Percentiles rank a stretch among this genome's conserved stretches.
phyloP scores from a whole-genome alignment of 2,329 filamentous ascomycete genomes.

The Botrytis galanthina region DNA sequence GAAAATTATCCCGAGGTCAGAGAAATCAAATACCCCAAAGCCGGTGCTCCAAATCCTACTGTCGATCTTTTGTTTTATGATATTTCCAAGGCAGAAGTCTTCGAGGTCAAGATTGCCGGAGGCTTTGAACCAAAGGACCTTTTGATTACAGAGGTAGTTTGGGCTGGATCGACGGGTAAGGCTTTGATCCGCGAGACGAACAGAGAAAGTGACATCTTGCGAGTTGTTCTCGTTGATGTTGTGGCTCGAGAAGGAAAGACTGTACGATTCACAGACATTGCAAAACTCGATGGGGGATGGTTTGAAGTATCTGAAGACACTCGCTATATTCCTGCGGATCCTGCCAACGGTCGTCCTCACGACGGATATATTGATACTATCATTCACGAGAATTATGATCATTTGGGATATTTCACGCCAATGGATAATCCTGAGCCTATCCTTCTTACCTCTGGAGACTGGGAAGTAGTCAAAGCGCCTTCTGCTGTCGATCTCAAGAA shows the following conservation, averaged over 20 bases:
- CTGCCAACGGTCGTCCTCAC: conserved; percentile 67
- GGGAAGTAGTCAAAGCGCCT: conserved; percentile 87
- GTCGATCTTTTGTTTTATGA: conserved; percentile 91
- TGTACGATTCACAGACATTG: conserved; percentile 75
- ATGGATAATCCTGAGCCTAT: conserved; percentile 78
- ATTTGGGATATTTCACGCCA: conserved; percentile 90
- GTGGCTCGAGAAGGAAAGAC: conserved; percentile 69
- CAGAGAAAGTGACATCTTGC: conserved; percentile 86
- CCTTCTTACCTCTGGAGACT: conserved; percentile 82
- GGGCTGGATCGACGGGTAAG: conserved; percentile 72
- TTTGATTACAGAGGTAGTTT: conserved; percentile 89
- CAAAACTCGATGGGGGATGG: conserved; percentile 91
- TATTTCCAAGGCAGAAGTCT: conserved; percentile 70
- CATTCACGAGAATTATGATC: conserved; percentile 82
- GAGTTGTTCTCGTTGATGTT: conserved; percentile 83
- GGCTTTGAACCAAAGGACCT: conserved; percentile 79
- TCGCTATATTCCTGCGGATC: conserved; percentile 80
- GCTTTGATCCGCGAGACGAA: conserved; percentile 91
- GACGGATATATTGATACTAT: conserved; percentile 94
- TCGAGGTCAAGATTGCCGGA: conserved; percentile 72
- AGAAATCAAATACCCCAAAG: conserved; percentile 96
- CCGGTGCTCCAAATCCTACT: conserved; percentile 87
- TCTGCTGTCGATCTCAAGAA: conserved; percentile 80
- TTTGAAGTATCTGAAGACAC: conserved; percentile 91
- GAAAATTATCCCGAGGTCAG: conserved; percentile 89